These are phyloP conservation scores for Camelina laxa DNA, from an alignment of 345 rosid genomes.

Conservation along the genomic window DNA sequence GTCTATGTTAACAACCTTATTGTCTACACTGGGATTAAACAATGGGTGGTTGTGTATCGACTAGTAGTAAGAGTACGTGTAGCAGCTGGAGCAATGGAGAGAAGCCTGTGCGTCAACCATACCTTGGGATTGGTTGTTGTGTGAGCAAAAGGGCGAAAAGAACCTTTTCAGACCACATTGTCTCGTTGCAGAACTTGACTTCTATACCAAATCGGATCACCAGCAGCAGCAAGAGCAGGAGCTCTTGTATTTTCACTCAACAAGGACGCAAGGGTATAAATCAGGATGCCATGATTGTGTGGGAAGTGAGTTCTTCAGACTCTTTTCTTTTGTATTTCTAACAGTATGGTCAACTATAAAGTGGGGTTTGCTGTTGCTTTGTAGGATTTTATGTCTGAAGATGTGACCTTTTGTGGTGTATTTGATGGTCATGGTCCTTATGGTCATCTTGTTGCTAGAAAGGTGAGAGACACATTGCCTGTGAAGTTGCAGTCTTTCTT, in stretches of 20 bases:
- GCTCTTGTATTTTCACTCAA: slow-evolving; percentile 93
- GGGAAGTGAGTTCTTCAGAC: slow-evolving; percentile 80
- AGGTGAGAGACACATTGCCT: slow-evolving; percentile 91
- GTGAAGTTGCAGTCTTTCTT: slow-evolving; percentile 71
- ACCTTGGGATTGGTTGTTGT: slow-evolving; percentile 60
- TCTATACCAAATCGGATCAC: slow-evolving; percentile 78
- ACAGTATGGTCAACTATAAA: slow-evolving; percentile 18
- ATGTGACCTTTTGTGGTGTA: slow-evolving; percentile 89
- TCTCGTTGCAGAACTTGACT: slow-evolving; percentile 62
- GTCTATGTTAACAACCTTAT: slow-evolving; percentile 33
- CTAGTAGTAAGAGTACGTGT: slow-evolving; percentile 82
- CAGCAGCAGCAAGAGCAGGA: slow-evolving; percentile 80
- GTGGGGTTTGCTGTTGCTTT: background rate
- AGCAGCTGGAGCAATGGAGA: slow-evolving; percentile 89
- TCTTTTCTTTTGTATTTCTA: slow-evolving; percentile 19
- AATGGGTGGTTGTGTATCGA: slow-evolving; percentile 97
- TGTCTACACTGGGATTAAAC: slow-evolving; percentile 29
- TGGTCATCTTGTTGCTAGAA: slow-evolving; percentile 97
- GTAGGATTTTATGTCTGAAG: slow-evolving; percentile 74
- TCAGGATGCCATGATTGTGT: slow-evolving; percentile 97
- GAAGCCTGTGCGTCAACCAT: slow-evolving; percentile 46
- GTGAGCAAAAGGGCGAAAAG: slow-evolving; percentile 57
- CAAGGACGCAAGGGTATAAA: slow-evolving; percentile 99
- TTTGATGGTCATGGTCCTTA: slow-evolving; percentile 99
- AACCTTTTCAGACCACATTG: slow-evolving; percentile 75